Evolutionary conservation across 768 basidiomycete species (phyloP), one percentile per base, ranked within the genome.

Genomic region (Lepiota brunneoincarnata): DNA sequence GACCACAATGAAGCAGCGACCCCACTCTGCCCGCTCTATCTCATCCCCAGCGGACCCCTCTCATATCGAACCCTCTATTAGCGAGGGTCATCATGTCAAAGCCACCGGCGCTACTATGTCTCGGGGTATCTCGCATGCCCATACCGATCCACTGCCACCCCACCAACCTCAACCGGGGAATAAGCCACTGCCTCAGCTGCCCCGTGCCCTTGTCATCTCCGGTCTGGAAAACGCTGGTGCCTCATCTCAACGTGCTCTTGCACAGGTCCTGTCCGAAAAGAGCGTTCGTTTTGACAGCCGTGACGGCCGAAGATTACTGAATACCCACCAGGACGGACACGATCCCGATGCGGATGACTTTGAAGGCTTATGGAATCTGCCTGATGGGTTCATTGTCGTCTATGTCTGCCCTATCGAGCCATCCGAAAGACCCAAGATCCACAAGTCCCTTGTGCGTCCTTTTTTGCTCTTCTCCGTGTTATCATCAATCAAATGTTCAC

Each of bases 371-470:
- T 83, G 81, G 80, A 74, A 76, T 45, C 68, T 88, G 23, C 89
- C 91, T 2, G 76, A 83, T 10, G 80, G 76, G 1, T 93, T 93
- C 63, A 73, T 92, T 34, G 67, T 85, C 55, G 76, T 93, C 0
- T 91, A 85, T 60, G 81, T 93, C 10, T 90, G 87, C 66, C 77
- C 82, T 9, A 71, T 76, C 58, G 82, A 89, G 66, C 68, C 80
- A 1, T 72, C 71, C 42, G 87, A 91, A 64, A 72, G 86, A 53
- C 90, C 91, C 0, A 65, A 72, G 0, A 79, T 93, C 47, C 76
- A 87, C 62, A 80, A 81, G 56, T 77, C 72, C 59, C 67, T 92
- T 66, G 90, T 91, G 65, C 58, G 86, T 64, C n/a, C 45, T 24
- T 35, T 45, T 35, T 57, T 23, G 49, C 21, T 20, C 54, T n/a